Evolutionary conservation across 495 filamentous ascomycete species (phyloP), one percentile per base, ranked within the genome.

Genomic region (Penicillium roqueforti): DNA sequence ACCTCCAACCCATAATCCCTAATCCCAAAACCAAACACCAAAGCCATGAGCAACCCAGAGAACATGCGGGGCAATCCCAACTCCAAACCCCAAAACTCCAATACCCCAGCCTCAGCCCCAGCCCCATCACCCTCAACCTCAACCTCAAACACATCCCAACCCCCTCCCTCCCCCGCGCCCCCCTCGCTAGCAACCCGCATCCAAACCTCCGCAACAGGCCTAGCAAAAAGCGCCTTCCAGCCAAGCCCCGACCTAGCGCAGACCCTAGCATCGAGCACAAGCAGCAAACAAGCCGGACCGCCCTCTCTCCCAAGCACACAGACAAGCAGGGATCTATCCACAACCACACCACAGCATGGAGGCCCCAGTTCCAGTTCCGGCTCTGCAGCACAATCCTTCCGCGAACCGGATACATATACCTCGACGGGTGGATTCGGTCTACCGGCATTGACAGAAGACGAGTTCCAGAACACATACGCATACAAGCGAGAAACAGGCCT

Each of bases 161-260:
- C 56, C 48, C 28, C 47, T 34, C 31, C 31, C 4, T 16, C n/a
- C 20, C 31, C 44, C 49, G 16, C 38, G 7, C 51, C 55, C 26
- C 55, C 53, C 26, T 70, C 73, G 6, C 65, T 75, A 9, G 61
- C 68, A 55, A 45, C 42, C 47, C 68, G 72, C 45, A 66, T 77
- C 55, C 72, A 77, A 47, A 59, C 47, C 48, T 77, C 74, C 18
- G 74, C 74, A 0, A 49, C 68, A 5, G 56, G 57, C 0, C 65
- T 76, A 32, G 70, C 71, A 10, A 62, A 61, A 51, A 68, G 68
- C 55, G 66, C 65, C 4, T 59, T 74, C 52, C 59, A 64, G 28
- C 45, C 51, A 16, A 8, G 63, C 8, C 34, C 60, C 8, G 66
- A 70, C 23, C 51, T 65, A 18, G 61, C 69, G 11, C 56, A 67